Percentiles rank a stretch among this genome's conserved stretches.
Evolutionary conservation across 2,329 filamentous ascomycete species (phyloP).

Genomic region (Diaporthe australafricana): DNA sequence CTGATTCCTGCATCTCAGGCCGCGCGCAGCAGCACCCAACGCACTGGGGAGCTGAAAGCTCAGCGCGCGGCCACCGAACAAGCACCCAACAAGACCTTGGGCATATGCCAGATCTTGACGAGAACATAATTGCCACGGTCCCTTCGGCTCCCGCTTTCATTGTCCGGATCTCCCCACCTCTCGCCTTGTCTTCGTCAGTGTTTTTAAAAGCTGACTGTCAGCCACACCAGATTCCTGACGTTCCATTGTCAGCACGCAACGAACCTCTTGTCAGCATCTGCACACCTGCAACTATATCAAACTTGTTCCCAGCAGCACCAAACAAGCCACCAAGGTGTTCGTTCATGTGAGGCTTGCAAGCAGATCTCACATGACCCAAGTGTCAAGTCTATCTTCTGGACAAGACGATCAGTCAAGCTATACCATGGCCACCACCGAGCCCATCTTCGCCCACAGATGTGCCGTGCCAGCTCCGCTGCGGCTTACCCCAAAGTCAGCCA

Average conservation of each 20-base stretch:
- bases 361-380: not conserved
- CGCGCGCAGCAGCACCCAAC: not conserved
- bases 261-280: not conserved
- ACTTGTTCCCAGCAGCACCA: not conserved
- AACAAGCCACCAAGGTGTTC: not conserved
- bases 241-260: constrained; percentile 1
- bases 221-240: not conserved
- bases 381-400: not conserved
- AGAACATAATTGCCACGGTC: not conserved
- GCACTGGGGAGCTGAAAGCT: constrained; percentile 7
- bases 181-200: not conserved
- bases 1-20: not conserved
- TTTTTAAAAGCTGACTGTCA: constrained; percentile 1
- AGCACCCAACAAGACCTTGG: too few relatives aligned
- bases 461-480: constrained; percentile 27
- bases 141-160: not conserved
- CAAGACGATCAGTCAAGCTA: not conserved
- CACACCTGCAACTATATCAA: not conserved
- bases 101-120: too few relatives aligned
- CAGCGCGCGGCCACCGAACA: not conserved
- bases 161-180: not conserved
- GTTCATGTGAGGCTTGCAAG: not conserved
- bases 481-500: constrained; percentile 12
- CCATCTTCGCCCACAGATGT: constrained; percentile 4
- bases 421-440: constrained; percentile 8